Percentiles rank a stretch among this genome's conserved stretches.
These are phyloP conservation scores for Sarocladiaceae sp. DNA, from an alignment of 2,329 filamentous ascomycete genomes.

Conservation along the genomic window DNA sequence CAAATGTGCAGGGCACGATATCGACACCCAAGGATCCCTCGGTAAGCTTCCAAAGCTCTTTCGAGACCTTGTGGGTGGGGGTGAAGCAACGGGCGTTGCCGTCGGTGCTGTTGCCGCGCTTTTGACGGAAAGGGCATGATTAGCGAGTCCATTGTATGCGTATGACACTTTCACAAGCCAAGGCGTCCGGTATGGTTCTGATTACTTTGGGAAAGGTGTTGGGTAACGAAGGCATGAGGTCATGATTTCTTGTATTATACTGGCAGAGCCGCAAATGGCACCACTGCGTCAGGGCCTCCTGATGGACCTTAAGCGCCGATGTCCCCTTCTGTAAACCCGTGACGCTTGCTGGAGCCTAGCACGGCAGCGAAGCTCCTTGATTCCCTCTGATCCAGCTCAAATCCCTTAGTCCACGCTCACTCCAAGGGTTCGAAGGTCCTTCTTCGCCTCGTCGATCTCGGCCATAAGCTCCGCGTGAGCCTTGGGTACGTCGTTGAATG, in stretches of 20 bases:
- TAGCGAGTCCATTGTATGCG: not conserved
- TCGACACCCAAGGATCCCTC: slow-evolving; percentile 50
- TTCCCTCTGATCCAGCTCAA: not conserved
- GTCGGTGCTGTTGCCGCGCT: slow-evolving; percentile 56
- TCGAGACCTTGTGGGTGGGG: slow-evolving; percentile 47
- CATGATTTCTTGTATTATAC: slow-evolving; percentile 4
- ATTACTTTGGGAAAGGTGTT: not conserved
- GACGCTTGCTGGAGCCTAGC: not conserved
- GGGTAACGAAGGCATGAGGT: slow-evolving; percentile 7
- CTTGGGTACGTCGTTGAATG: slow-evolving; percentile 91
- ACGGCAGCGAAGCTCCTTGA: too few relatives aligned
- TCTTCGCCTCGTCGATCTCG: slow-evolving; percentile 73
- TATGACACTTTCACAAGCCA: slow-evolving; percentile 1
- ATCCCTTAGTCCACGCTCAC: slow-evolving; percentile 68
- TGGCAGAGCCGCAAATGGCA: not conserved
- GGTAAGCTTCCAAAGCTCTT: slow-evolving; percentile 55
- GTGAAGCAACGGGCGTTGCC: slow-evolving; percentile 49
- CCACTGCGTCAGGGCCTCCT: not conserved
- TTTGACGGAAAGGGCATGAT: slow-evolving; percentile 37
- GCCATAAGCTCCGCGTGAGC: slow-evolving; percentile 84
- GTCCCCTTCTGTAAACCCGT: not conserved
- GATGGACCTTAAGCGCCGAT: not conserved
- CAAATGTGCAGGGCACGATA: slow-evolving; percentile 47
- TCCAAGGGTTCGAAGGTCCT: slow-evolving; percentile 65
- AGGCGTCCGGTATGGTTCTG: not conserved